Evolutionary conservation across 345 rosid genomes (phyloP), one percentile per base, ranked within the genome.

Genomic region (Eucalyptus regnans): DNA sequence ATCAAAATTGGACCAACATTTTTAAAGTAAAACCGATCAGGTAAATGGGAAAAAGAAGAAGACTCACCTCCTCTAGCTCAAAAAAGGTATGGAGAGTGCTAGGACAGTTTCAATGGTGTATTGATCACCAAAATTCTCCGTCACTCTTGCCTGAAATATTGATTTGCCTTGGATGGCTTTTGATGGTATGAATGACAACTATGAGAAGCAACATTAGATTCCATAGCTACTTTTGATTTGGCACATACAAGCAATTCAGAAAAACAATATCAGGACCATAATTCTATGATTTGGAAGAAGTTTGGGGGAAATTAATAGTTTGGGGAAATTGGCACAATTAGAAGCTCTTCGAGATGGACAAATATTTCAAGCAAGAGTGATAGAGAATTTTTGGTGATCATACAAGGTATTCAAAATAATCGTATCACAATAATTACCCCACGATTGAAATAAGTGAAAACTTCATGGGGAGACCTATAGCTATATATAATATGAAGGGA

Each of bases 91-190:
- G 90, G 89, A 91, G 52, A 51, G 94, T 58, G 87, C 86, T 89
- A 48, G 93, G 87, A 92, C 88, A 60, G 97, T 96, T 92, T 98
- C 98, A 62, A 95, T 92, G 84, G 95, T 93, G 93, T 93, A 95
- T 87, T 96, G 97, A 92, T 92, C 93, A 48, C 94, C 93, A 87
- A 93, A 94, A 90, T 92, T 94, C 93, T 97, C 95, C 14, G 94
- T 95, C 91, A 95, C 93, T 89, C 90, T 95, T 48, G 98, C 98
- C 85, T 95, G 95, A 93, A 98, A 98, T 89, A 90, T 90, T 93
- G 91, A 95, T 93, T 95, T 97, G 86, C 96, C 99, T 90, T 92
- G 91, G 84, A 87, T 88, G 89, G 89, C 88, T 48, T 94, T 91
- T 41, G 91, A 68, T 85, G 89, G 89, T 88, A 89, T 94, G 86